Percentiles rank a stretch among this genome's conserved stretches.
phyloP scores from a whole-genome alignment of 2,329 filamentous ascomycete species.

The Alternaria triticimaculans region DNA sequence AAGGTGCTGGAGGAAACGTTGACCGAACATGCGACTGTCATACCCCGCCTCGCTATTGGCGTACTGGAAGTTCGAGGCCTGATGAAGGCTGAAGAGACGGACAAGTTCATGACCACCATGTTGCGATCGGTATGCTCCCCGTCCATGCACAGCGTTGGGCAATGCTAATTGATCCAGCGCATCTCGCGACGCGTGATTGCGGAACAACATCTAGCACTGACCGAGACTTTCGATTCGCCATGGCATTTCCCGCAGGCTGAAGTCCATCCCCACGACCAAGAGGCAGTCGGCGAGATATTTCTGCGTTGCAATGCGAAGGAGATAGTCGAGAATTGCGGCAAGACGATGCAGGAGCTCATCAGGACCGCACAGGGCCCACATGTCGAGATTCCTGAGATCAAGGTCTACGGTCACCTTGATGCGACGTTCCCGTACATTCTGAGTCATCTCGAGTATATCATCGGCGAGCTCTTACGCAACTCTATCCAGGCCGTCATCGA shows the following conservation, averaged over 20 bases:
- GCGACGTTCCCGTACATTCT: conserved; percentile 97
- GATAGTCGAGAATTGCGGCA: conserved; percentile 82
- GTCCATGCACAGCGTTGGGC: fast-evolving
- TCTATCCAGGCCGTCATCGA: conserved; percentile 93
- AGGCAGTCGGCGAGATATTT: conserved; percentile 96
- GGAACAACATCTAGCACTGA: conserved; percentile 93
- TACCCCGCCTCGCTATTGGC: conserved; percentile 92
- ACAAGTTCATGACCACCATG: conserved; percentile 94
- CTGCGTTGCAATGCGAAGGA: conserved; percentile 90
- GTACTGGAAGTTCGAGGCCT: conserved; percentile 87
- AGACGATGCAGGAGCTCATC: conserved; percentile 76
- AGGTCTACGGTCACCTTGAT: conserved; percentile 81
- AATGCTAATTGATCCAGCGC: conserved; percentile 60
- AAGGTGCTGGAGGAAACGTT: conserved; percentile 79
- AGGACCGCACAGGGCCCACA: conserved; percentile 75
- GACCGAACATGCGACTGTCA: conserved; percentile 88
- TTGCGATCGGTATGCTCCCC: conserved; percentile 75
- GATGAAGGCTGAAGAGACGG: conserved; percentile 80
- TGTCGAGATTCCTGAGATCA: conserved; percentile 78
- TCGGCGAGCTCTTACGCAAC: conserved; percentile 93
- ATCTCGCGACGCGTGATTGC: conserved; percentile 97
- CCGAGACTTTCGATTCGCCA: conserved; percentile 89
- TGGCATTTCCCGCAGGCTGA: conserved; percentile 87
- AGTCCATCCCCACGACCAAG: conserved; percentile 63
- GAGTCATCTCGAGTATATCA: conserved; percentile 94